Percentiles rank a stretch among this genome's conserved stretches.
Evolutionary conservation across 2,329 filamentous ascomycete species (phyloP).

Genomic region (Trichothecium sympodiale): DNA sequence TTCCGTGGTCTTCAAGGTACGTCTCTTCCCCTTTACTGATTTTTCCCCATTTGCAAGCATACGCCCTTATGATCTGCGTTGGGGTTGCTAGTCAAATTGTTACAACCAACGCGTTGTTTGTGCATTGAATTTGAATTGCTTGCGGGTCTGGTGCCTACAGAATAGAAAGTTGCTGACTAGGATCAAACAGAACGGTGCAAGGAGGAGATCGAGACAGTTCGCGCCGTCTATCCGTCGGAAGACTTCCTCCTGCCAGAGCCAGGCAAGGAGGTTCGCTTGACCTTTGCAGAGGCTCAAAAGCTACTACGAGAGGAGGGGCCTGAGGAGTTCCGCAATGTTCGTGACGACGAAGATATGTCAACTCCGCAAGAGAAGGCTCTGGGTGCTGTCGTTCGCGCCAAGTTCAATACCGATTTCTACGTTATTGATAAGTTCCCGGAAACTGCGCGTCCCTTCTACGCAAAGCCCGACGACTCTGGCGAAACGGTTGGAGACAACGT

Average conservation of each 20-base stretch:
- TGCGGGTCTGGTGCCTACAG: too few relatives aligned
- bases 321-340: constrained; percentile 53
- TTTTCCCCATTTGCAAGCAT: too few relatives aligned
- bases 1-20: constrained; percentile 56
- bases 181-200: constrained; percentile 42
- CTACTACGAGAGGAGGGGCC: constrained; percentile 67
- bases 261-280: constrained; percentile 65
- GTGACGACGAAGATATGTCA: constrained; percentile 67
- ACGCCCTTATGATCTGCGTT: too few relatives aligned
- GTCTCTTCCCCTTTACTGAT: too few relatives aligned
- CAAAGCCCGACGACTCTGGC: constrained; percentile 63
- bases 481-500: constrained; percentile 27
- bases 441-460: constrained; percentile 83
- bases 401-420: constrained; percentile 94
- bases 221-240: constrained; percentile 65
- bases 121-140: too few relatives aligned
- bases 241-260: constrained; percentile 64
- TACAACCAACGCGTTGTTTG: too few relatives aligned
- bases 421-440: constrained; percentile 94
- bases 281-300: constrained; percentile 67
- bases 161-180: too few relatives aligned
- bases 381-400: constrained; percentile 72
- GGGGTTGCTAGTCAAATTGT: too few relatives aligned
- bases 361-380: constrained; percentile 84
- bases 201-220: constrained; percentile 61